Evolutionary conservation across 169 alveolate species (phyloP).

Genomic region (Theileria sp.): DNA sequence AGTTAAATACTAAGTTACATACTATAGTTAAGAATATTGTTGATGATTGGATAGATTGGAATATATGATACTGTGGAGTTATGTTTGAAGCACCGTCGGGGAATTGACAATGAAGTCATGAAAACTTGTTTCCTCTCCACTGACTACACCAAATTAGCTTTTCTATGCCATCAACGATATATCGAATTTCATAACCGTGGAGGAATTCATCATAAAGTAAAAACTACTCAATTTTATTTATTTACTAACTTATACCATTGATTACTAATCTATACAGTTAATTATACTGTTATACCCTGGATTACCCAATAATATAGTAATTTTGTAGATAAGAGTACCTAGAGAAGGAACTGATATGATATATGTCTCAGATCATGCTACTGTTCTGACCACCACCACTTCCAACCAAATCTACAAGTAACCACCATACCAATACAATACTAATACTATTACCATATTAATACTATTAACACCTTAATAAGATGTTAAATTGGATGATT

Average conservation of each 20-base stretch:
- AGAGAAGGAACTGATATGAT: constrained; percentile 74
- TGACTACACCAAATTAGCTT: constrained; percentile 72
- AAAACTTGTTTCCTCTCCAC: constrained; percentile 65
- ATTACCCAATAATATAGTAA: no score
- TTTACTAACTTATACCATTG: no score
- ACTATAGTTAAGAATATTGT: no score
- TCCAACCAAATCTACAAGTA: constrained; percentile 65
- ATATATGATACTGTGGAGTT: constrained; percentile 73
- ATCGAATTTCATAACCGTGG: constrained; percentile 77
- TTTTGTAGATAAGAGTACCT: constrained; percentile 69
- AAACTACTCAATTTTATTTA: background rate
- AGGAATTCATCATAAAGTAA: constrained; percentile 60
- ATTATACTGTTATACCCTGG: no score
- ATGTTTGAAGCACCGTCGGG: constrained; percentile 74
- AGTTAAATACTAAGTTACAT: no score
- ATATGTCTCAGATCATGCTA: constrained; percentile 64
- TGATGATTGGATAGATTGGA: constrained; percentile 47
- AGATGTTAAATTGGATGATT: background rate
- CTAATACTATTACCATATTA: no score
- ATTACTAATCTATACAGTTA: background rate
- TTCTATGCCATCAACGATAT: constrained; percentile 64
- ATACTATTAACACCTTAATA: no score
- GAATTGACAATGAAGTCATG: constrained; percentile 73
- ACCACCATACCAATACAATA: constrained; percentile 17
- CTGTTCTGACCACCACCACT: constrained; percentile 64